Evolutionary conservation across 129 eudicot genomes (phyloP), one percentile per base, ranked within the genome.

Genomic region (Apium graveolens): DNA sequence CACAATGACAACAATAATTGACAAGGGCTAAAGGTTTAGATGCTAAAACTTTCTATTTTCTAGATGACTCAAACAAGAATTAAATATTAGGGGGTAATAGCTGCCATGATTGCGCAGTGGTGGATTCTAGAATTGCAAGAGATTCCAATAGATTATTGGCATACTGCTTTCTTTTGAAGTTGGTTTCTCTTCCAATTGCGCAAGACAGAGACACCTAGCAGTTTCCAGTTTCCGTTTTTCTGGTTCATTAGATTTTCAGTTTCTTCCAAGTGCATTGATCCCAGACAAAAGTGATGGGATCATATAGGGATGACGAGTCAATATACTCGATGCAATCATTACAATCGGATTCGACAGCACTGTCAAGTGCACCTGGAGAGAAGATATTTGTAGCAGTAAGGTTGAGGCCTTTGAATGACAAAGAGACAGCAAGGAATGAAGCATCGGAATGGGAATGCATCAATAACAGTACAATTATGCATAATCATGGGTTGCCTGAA

Each of bases 371-470:
- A 76, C 83, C 81, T 16, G 92, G 87, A 57, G 98, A 95, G 90
- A 95, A 85, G 88, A 95, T 95, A 53, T 83, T 82, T 78, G 98
- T 95, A 70, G 84, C 97, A 21, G 92, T 95, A 34, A 86, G 98
- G 79, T 31, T 95, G 79, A 86, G 94, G 89, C 98, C 98, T 88
- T 78, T 95, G 78, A 91, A 86, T 77, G 94, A 87, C 48, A 90
- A 81, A 80, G 98, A 95, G 84, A 44, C 80, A 3, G 74, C 87
- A 31, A 83, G 78, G 62, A 87, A 90, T 81, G 97, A 91, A 80
- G 78, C 46, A 44, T 75, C 87, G 0, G 97, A 90, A 74, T 95
- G 98, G 97, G 97, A 91, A 83, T 91, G 94, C 82, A 75, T 91
- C 86, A 86, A 90, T 73, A 80, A 85, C 80, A 84, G 80, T 78